Evolutionary conservation across 2,329 filamentous ascomycete species (phyloP), one percentile per base, ranked within the genome.

Genomic region (Xylariales sp.): DNA sequence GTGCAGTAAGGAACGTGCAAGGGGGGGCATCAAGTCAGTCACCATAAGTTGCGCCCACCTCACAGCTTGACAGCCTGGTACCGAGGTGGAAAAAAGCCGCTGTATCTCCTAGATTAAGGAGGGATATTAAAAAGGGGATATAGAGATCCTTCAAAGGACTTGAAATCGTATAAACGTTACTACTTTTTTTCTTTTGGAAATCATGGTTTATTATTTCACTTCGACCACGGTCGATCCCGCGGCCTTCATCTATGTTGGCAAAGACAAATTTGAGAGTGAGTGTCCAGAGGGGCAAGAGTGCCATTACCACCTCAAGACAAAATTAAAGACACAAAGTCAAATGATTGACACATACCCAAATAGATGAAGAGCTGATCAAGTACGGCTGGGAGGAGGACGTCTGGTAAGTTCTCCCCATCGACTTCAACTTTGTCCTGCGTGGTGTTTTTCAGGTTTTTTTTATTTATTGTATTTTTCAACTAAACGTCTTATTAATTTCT

Each of bases 221-320:
- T 97, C 91, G 18, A 91, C 78, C 44, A 80, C 81, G 29, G 88
- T 95, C 27, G 74, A 82, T 11, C 91, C 93, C 2, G 61, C 88
- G 21, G 91, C 88, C 29, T 90, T 84, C 59, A 81, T 98, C 56
- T 98, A 98, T 61, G 88, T 96, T 42, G 93, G 93, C 63, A 98
- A 97, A 66, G 93, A 98, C 72, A 98, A 98, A 69, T 90, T 93
- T 53, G 93, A 98, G 72, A 98, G 93, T 96, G 73, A 57, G 83
- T 25, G 23, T 8, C 8, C 8, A n/a, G 8, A 25, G 8, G 8
- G n/a, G n/a, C n/a, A 8, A 25, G 23, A 25, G 23, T 25, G n/a
- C 23, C 23, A 8, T 25, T 25, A 25, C n/a, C n/a, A n/a, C n/a
- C n/a, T n/a, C n/a, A n/a, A n/a, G n/a, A n/a, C 21, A 21, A 19